These are phyloP conservation scores for Hyphopichia homilentoma DNA, from an alignment of 805 yeast genomes.

Conservation along the genomic window DNA sequence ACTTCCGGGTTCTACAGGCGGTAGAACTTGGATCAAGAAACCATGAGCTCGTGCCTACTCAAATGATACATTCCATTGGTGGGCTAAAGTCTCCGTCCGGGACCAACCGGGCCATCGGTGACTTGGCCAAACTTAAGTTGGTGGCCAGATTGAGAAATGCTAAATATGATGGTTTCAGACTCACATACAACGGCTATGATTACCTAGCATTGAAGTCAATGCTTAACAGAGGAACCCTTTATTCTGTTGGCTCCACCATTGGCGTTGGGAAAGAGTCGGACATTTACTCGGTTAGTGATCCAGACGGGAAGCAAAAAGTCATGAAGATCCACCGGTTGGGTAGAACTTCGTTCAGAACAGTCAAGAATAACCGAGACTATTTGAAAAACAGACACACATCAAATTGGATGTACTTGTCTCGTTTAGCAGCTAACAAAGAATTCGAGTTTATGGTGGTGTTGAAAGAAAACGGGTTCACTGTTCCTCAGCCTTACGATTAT, in stretches of 20 bases:
- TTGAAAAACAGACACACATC: constrained; percentile 68
- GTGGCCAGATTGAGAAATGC: constrained; percentile 82
- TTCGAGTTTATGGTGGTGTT: constrained; percentile 81
- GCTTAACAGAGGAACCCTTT: constrained; percentile 67
- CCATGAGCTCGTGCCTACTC: constrained; percentile 93
- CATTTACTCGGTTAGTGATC: constrained; percentile 77
- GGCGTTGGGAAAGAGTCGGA: constrained; percentile 99
- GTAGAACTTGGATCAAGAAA: constrained; percentile 87
- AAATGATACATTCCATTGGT: constrained; percentile 74
- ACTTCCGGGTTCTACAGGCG: constrained; percentile 84
- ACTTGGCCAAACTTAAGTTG: constrained; percentile 80
- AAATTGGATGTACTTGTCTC: constrained; percentile 90
- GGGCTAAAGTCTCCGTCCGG: constrained; percentile 72
- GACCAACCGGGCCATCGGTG: constrained; percentile 75
- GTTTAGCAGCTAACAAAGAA: constrained; percentile 90
- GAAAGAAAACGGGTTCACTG: constrained; percentile 70
- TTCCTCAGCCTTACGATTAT: constrained; percentile 85
- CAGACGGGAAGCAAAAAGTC: constrained; percentile 60
- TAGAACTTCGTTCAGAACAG: constrained; percentile 87
- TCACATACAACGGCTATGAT: constrained; percentile 88
- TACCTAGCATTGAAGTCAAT: constrained; percentile 85
- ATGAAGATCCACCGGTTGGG: constrained; percentile 92
- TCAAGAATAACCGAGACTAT: constrained; percentile 92
- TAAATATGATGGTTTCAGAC: constrained; percentile 88
- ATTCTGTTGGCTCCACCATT: constrained; percentile 79